phyloP scores from a whole-genome alignment of 129 eudicot species.

The Artemisia tridentata region DNA sequence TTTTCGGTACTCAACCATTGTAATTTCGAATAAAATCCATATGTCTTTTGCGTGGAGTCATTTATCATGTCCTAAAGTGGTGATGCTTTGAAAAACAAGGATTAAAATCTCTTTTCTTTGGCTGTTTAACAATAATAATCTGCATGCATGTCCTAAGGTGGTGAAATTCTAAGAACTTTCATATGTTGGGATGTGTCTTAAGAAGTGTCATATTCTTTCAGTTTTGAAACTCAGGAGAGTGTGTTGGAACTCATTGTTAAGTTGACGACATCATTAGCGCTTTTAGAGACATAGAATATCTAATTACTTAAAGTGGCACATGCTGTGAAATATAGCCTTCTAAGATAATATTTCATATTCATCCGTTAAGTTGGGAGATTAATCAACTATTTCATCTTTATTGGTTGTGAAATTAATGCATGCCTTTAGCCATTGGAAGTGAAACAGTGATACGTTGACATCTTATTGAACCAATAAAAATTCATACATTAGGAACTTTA shows the following conservation, averaged over 20 bases:
- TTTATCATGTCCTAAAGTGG: slow-evolving; percentile 1
- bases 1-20: neutral
- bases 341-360: neutral
- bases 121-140: neutral
- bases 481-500: no score
- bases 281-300: neutral
- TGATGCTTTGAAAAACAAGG: neutral
- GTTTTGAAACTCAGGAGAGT: no score
- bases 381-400: neutral
- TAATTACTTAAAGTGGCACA: neutral
- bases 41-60: neutral
- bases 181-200: neutral
- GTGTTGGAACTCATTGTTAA: no score
- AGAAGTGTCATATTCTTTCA: no score
- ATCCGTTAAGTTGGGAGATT: slow-evolving; percentile 1
- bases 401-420: neutral
- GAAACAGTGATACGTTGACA: neutral
- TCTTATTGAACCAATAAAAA: no score
- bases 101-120: neutral
- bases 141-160: neutral
- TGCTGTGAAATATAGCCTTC: neutral
- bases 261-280: neutral
- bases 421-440: neutral
- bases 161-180: neutral
- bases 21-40: neutral